Evolutionary conservation across 352 stramenopile genomes (phyloP), one percentile per base, ranked within the genome.

Genomic region (Globisporangium paddicum): DNA sequence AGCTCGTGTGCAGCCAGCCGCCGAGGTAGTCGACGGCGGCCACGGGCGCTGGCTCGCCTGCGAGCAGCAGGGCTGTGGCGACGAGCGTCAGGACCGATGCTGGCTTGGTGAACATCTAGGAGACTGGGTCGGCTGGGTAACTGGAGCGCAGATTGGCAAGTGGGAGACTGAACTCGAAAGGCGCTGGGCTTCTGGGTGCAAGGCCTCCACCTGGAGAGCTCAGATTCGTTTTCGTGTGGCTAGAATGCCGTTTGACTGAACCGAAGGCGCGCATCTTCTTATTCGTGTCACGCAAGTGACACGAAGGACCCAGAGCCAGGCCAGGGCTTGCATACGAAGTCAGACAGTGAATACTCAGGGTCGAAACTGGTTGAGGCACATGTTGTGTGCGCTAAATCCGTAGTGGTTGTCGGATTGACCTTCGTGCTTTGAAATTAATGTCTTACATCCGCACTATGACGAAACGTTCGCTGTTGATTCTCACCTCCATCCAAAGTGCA

Each of bases 1-100:
- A 50, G 1, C 63, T 68, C 13, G 30, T 8, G 4, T 70, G 56
- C 16, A 80, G n/a, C 77, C 77, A 90, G 9, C 80, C 73, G 32
- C 77, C 77, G 32, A 71, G 52, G 69, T 88, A 84, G 66, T 87
- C 75, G 38, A 69, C 42, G 14, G 62, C 45, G 8, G 37, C 59
- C 2, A 55, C 40, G 40, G 34, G 34, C 9, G 9, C 13, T 18
- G 53, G 14, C 10, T 44, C 25, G 11, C 38, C 35, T 9, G 35
- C 14, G 8, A 42, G 16, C 28, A 57, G 21, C 7, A 50, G 44
- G 3, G 42, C 42, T 14, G 23, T 28, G 6, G 50, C 50, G 14
- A 42, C 37, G 50, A 57, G 40, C 6, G 50, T 21, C 21, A 42
- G 13, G n/a, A 57, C 19, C 16, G 50, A 57, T 19, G 21, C 44